Evolutionary conservation across 495 filamentous ascomycete genomes (phyloP).

Genomic region (Aspergillus steynii): DNA sequence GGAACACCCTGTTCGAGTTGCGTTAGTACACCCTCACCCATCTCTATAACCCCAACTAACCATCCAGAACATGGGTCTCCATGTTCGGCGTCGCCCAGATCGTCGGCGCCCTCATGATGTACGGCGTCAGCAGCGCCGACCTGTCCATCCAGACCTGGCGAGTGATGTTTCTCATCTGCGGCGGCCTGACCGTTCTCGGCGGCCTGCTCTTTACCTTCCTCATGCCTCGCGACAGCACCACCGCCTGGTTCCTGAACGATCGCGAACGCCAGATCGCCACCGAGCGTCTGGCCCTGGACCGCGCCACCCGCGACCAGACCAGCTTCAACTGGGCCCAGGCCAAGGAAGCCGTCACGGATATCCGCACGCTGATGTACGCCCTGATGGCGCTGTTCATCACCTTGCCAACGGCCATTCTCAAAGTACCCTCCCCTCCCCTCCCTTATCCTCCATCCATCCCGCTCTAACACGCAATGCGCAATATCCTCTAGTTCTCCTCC

Average conservation of each 20-base stretch:
- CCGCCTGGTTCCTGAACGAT: conserved; percentile 33
- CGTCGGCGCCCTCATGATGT: conserved; percentile 72
- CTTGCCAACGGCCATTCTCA: not conserved
- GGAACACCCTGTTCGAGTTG: conserved; percentile 50
- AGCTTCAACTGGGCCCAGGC: not conserved
- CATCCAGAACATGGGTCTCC: conserved; percentile 31
- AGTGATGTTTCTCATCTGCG: conserved; percentile 60
- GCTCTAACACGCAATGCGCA: not conserved
- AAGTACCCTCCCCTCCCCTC: not conserved
- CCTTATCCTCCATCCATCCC: not conserved
- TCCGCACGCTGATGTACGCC: not conserved
- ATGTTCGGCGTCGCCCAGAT: conserved; percentile 52
- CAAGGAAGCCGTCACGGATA: not conserved
- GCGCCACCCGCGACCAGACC: not conserved
- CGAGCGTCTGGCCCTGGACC: not conserved
- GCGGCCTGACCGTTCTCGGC: conserved; percentile 47
- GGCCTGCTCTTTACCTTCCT: conserved; percentile 47
- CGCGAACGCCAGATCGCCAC: not conserved
- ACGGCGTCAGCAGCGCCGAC: conserved; percentile 64
- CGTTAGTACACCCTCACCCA: not conserved
- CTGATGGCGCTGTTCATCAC: not conserved
- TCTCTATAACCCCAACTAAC: not conserved
- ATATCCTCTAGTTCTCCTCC: not conserved
- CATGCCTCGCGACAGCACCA: conserved; percentile 50
- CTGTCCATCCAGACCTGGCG: conserved; percentile 49